Conservation (phyloP, 192 early-diverging fungal species). For the Phlyctochytrium bullatum region DNA sequence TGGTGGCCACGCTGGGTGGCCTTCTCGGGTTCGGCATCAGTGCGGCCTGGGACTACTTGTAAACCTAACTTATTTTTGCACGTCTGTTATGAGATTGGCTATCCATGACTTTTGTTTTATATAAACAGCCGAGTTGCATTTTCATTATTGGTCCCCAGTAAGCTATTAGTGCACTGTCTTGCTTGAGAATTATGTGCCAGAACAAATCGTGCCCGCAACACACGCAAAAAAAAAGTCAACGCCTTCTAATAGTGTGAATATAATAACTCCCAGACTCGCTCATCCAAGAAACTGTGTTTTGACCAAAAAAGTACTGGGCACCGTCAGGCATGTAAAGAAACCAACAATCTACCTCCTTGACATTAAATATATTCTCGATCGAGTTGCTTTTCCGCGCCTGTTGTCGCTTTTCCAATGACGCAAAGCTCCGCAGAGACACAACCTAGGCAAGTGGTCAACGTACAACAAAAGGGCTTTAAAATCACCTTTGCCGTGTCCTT, state of each 20-base stretch:
- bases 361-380: slow-evolving; percentile 51
- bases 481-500: slow-evolving; percentile 77
- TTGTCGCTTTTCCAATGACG: slow-evolving; percentile 70
- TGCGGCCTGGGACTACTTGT: too few species aligned
- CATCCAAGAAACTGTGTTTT: slow-evolving; percentile 51
- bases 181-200: too few species aligned
- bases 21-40: too few species aligned
- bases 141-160: too few species aligned
- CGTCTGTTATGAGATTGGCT: too few species aligned
- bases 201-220: too few species aligned
- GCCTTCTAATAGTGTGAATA: slow-evolving; percentile 32
- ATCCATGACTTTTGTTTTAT: too few species aligned
- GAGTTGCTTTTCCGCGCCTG: slow-evolving; percentile 59
- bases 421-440: slow-evolving; percentile 84
- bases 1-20: too few species aligned
- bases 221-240: neutral
- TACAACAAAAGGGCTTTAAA: slow-evolving; percentile 77
- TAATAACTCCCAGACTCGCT: slow-evolving; percentile 40
- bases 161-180: too few species aligned
- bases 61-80: too few species aligned
- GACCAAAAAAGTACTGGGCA: slow-evolving; percentile 30
- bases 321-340: neutral
- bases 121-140: too few species aligned
- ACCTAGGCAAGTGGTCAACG: slow-evolving; percentile 59
- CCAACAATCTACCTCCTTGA: slow-evolving; percentile 37